Base-by-base conservation (phyloP, 257 asterid species). In the Haberlea rhodopensis region DNA sequence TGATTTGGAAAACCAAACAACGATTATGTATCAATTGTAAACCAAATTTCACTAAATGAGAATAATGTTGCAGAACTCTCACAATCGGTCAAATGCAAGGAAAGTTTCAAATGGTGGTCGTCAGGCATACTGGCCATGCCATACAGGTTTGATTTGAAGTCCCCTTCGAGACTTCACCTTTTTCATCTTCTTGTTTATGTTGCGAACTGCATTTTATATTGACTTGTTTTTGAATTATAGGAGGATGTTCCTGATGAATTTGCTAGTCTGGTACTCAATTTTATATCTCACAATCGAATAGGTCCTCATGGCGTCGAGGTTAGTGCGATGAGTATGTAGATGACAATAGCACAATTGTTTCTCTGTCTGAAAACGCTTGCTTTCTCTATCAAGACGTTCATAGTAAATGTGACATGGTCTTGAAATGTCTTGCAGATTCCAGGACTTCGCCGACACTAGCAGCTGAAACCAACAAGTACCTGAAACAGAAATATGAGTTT, bases 81-180 rank as follows among this genome's bases (percentile, higher is more conserved):
- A 92, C 95, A 19, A 92, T 92, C 29, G 97, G 99, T 72, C 96
- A 89, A 80, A 85, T 89, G 96, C 97, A 89, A 87, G 99, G 99
- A 11, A 92, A 89, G 80, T 92, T 87, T 72, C 99, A 89, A 81
- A 89, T 89, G 99, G 94, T 89, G 51, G 95, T 92, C 0, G 95
- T 94, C 65, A 77, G 95, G 68, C 95, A 89, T 73, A 87, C 97
- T 3, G 99, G 97, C 65, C 99, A 94, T 75, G 96, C 96, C 67
- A 94, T 94, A 75, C 99, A 94, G 95, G 99, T 91, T 27, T 67
- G 13, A 27, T 62, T 43, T 18, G n/a, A n/a, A 15, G n/a, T 20
- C 31, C 40, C 46, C 55, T 56, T 23, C 10, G 2, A 22, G 26
- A 27, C 43, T 9, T 54, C 40, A 45, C 72, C 16, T 55, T 26